Percentiles rank a stretch among this genome's conserved stretches.
Evolutionary conservation across 305 asterid species (phyloP).

Genomic region (Solanum hybrid): DNA sequence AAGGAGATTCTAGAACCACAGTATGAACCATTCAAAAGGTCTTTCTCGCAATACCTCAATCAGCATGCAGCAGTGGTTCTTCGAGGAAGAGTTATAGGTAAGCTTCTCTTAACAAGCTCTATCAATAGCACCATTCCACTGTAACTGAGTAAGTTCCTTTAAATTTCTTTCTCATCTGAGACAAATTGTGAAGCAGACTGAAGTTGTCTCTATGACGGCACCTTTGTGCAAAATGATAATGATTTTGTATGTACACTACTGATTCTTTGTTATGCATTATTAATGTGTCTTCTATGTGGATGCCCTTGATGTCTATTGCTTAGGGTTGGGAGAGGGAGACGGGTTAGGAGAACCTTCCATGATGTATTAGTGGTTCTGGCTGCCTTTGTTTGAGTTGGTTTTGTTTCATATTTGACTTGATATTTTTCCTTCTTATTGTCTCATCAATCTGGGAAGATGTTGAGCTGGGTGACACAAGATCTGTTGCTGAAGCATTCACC

Average conservation of each 20-base stretch:
- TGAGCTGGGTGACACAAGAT: conserved; percentile 67
- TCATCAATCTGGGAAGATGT: conserved; percentile 44
- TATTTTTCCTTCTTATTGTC: conserved; percentile 11
- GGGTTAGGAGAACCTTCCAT: not conserved
- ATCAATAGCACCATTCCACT: not conserved
- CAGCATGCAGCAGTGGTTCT: conserved; percentile 98
- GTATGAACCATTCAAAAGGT: conserved; percentile 75
- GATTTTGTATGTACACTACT: not conserved
- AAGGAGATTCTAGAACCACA: conserved; percentile 69
- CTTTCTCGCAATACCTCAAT: conserved; percentile 80
- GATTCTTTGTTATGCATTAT: not conserved
- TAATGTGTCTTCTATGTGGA: not conserved
- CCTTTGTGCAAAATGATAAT: not conserved
- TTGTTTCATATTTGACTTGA: conserved; percentile 8
- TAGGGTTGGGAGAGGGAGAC: not conserved
- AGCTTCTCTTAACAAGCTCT: conserved; percentile 8
- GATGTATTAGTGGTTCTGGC: not conserved
- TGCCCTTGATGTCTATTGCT: not conserved
- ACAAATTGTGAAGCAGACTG: not conserved
- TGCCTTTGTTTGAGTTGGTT: not conserved
- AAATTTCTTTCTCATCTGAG: not conserved
- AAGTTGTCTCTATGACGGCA: not conserved
- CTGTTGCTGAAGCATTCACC: conserved; percentile 94
- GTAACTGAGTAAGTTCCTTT: not conserved
- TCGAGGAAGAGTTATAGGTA: conserved; percentile 94